Conservation (phyloP, 1,284 basidiomycete genomes). For the Sanghuangporus sanghuang region DNA sequence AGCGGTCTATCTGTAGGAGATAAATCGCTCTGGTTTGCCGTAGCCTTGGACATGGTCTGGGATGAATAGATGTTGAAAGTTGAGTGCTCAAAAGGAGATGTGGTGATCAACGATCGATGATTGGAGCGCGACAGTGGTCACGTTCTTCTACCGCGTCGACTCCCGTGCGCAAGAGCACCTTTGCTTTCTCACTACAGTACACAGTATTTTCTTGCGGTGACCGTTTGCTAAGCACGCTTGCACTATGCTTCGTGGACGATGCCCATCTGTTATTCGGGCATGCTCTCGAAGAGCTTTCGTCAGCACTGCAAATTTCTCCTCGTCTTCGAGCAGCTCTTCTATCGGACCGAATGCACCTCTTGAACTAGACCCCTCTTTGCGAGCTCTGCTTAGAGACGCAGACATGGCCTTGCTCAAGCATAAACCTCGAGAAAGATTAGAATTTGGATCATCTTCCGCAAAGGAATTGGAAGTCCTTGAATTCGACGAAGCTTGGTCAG, state of each 20-base stretch:
- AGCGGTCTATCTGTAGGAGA: slow-evolving; percentile 28
- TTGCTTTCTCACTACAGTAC: too few relatives aligned
- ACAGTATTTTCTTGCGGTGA: background rate
- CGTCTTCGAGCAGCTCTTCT: slow-evolving; percentile 3
- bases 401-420: slow-evolving; percentile 55
- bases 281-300: background rate
- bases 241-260: background rate
- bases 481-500: slow-evolving; percentile 23
- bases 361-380: slow-evolving; percentile 58
- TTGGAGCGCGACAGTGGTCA: background rate
- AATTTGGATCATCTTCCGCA: slow-evolving; percentile 10
- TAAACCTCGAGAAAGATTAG: slow-evolving; percentile 27
- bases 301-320: slow-evolving; percentile 1
- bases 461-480: slow-evolving; percentile 54
- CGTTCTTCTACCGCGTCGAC: background rate
- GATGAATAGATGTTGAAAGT: background rate
- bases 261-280: background rate
- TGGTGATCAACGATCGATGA: background rate
- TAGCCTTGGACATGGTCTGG: background rate
- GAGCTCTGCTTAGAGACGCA: slow-evolving; percentile 54
- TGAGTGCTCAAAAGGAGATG: background rate
- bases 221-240: background rate
- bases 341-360: slow-evolving; percentile 40
- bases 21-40: background rate
- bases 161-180: background rate